Evolutionary conservation across 371 early-diverging fungal genomes (phyloP).

Genomic region (Syncephalastrum racemosum): DNA sequence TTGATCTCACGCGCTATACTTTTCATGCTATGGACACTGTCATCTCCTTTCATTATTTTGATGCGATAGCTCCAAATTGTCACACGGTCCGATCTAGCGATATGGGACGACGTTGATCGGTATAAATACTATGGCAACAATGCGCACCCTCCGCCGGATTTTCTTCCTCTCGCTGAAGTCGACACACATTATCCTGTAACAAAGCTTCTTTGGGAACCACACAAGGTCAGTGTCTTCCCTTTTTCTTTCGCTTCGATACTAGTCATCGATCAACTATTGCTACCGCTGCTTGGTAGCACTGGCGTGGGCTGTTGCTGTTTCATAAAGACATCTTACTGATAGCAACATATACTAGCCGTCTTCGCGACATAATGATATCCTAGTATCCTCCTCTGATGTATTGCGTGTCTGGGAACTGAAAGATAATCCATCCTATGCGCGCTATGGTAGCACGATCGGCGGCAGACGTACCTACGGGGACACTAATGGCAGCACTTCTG

Average conservation of each 20-base stretch:
- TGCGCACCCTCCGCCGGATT: slow-evolving; percentile 52
- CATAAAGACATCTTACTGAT: background rate
- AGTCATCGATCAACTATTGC: background rate
- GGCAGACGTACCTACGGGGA: slow-evolving; percentile 13
- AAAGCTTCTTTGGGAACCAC: slow-evolving; percentile 88
- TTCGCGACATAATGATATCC: slow-evolving; percentile 61
- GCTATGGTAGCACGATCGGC: slow-evolving; percentile 44
- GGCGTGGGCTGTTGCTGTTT: no score
- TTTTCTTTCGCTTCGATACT: background rate
- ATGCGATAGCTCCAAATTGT: slow-evolving; percentile 59
- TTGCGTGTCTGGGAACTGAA: slow-evolving; percentile 87
- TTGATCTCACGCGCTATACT: no score
- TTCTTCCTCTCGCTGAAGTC: slow-evolving; percentile 74
- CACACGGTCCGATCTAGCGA: slow-evolving; percentile 53
- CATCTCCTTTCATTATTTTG: no score
- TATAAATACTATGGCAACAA: slow-evolving; percentile 23
- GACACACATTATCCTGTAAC: slow-evolving; percentile 89
- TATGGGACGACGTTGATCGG: slow-evolving; percentile 20
- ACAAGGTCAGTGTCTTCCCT: slow-evolving; percentile 48
- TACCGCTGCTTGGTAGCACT: no score
- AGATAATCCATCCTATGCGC: slow-evolving; percentile 42
- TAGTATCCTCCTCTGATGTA: slow-evolving; percentile 89
- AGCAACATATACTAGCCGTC: slow-evolving; percentile 29
- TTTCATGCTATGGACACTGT: no score
- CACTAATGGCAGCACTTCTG: background rate